Base-by-base conservation (phyloP, 257 asterid species). In the Anisodus acutangulus region DNA sequence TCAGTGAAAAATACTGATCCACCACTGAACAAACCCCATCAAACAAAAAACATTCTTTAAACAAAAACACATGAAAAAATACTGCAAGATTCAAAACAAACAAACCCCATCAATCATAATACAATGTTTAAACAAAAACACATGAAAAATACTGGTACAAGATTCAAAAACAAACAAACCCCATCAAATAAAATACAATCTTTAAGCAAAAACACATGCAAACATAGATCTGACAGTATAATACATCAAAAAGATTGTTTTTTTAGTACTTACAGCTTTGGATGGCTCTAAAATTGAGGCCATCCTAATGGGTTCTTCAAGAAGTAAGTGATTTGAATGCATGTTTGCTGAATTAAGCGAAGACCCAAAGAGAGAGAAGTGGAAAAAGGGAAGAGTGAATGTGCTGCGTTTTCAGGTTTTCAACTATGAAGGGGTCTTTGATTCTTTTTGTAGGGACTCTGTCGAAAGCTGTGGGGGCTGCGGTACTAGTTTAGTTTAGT, bases 241-340 rank as follows among this genome's bases (percentile, higher is more conserved):
- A 49, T 22, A 76, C 60, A 54, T 78, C 1, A 2, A 78, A 78
- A 78, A 53, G 26, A 53, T 53, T 45, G 15, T 13, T 3, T 31
- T 37, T 31, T 16, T 6, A 0, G 0, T 16, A 80, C 94, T 86
- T 59, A 95, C 99, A 84, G 93, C 86, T 90, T 93, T 93, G 13
- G 99, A 94, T 84, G 99, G 98, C 93, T 94, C 98, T 62, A 95
- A 90, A 68, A 95, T 95, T 70, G 98, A 90, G 13, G 98, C 96
- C 99, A 95, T 95, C 88, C 98, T 88, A 60, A 94, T 93, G 16
- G 98, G 98, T 88, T 94, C 99, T 86, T 95, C 98, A 58, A 95
- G 94, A 13, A 95, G 92, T 84, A 95, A 84, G 82, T 94, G 97
- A 90, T 85, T 91, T 3, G 97, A 92, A 86, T 91, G 97, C 98